A percentile compares a stretch with the other conserved stretches of the same genome.
phyloP scores from a whole-genome alignment of 345 rosid species.

The Eucalyptus pauciflora region DNA sequence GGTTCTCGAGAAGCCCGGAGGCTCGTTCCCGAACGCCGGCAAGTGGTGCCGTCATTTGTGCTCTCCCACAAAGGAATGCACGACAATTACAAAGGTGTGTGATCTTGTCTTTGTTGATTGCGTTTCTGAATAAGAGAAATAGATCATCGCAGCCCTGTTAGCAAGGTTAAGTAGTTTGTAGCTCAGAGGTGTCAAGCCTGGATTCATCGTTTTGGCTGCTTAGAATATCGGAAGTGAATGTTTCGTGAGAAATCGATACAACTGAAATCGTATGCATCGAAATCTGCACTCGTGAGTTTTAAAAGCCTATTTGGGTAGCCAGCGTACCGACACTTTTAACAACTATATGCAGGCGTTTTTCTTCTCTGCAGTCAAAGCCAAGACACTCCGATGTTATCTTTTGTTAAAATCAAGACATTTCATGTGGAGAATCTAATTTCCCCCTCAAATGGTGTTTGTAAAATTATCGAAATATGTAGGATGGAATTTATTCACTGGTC shows the following conservation, averaged over 20 bases:
- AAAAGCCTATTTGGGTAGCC: not conserved
- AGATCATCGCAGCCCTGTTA: not conserved
- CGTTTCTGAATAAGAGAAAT: not conserved
- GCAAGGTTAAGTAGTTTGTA: not conserved
- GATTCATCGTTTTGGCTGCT: not conserved
- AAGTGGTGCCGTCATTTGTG: slow-evolving; percentile 46
- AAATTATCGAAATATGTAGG: not conserved
- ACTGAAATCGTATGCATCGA: not conserved
- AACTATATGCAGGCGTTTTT: not conserved
- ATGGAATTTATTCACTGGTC: not conserved
- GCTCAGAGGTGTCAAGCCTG: not conserved
- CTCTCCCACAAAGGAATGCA: slow-evolving; percentile 15
- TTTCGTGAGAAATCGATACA: not conserved
- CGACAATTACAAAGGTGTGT: slow-evolving; percentile 34
- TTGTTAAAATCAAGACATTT: not conserved
- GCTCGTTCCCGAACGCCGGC: slow-evolving; percentile 55
- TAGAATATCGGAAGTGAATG: not conserved
- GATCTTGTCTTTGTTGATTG: not conserved
- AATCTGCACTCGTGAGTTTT: not conserved
- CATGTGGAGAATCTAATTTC: not conserved
- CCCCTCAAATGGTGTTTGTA: not conserved
- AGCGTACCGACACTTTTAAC: not conserved
- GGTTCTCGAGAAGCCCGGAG: slow-evolving; percentile 46
- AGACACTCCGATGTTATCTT: not conserved
- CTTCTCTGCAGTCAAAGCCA: not conserved